phyloP scores from a whole-genome alignment of 768 basidiomycete species.

The Panus rudis region DNA sequence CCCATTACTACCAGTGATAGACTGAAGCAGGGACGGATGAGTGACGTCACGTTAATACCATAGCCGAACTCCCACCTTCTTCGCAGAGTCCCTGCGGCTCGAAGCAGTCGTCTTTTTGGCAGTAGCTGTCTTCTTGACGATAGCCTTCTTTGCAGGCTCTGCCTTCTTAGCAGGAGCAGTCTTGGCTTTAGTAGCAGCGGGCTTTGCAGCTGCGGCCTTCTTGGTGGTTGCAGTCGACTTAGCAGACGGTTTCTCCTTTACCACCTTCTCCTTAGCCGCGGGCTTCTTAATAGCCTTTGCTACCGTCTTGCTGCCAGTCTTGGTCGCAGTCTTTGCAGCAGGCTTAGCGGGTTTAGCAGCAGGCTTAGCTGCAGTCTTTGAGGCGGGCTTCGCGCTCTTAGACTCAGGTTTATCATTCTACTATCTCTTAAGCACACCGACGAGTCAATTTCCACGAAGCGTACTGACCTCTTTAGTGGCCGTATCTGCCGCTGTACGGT shows the following conservation, averaged over 20 bases:
- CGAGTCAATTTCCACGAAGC: neutral
- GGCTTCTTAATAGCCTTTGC: slow-evolving; percentile 14
- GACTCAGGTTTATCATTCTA: slow-evolving; percentile 32
- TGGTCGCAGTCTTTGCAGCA: slow-evolving; percentile 21
- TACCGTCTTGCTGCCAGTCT: slow-evolving; percentile 14
- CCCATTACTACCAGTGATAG: slow-evolving; percentile 42
- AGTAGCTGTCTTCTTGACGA: slow-evolving; percentile 33
- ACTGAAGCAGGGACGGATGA: slow-evolving; percentile 28
- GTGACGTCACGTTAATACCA: neutral
- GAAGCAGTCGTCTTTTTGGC: slow-evolving; percentile 29
- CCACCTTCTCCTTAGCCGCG: slow-evolving; percentile 24
- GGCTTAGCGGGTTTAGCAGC: slow-evolving; percentile 25
- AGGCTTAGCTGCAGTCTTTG: slow-evolving; percentile 21
- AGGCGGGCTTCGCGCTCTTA: slow-evolving; percentile 26
- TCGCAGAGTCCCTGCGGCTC: slow-evolving; percentile 47
- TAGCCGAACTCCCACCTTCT: slow-evolving; percentile 44
- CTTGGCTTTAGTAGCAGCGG: slow-evolving; percentile 14
- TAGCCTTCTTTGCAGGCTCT: slow-evolving; percentile 16
- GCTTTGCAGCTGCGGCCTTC: slow-evolving; percentile 23
- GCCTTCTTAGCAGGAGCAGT: slow-evolving; percentile 16
- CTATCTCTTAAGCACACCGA: slow-evolving; percentile 12
- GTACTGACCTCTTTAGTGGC: slow-evolving; percentile 54
- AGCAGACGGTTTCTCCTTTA: slow-evolving; percentile 12
- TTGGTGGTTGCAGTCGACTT: slow-evolving; percentile 23
- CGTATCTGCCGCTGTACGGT: slow-evolving; percentile 38